phyloP scores from a whole-genome alignment of 2,329 filamentous ascomycete species.

The Daldinia sp. region DNA sequence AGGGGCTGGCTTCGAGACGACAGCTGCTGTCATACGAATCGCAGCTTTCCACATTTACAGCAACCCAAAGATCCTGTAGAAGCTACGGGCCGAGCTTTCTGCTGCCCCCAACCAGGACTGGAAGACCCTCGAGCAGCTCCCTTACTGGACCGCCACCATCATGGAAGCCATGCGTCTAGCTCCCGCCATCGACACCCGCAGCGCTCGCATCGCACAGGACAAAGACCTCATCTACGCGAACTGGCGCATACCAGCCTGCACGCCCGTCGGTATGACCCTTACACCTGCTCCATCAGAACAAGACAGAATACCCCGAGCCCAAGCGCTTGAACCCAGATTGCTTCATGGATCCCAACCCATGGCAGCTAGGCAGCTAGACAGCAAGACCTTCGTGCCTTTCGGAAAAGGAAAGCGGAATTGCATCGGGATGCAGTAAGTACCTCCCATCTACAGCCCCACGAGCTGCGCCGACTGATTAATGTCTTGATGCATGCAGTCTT shows the following conservation, averaged over 20 bases:
- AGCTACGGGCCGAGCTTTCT: constrained; percentile 37
- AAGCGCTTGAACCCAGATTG: constrained; percentile 47
- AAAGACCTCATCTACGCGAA: constrained; percentile 41
- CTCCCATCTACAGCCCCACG: constrained; percentile 4
- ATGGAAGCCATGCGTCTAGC: constrained; percentile 61
- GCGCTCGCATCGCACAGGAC: constrained; percentile 56
- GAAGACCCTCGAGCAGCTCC: constrained; percentile 46
- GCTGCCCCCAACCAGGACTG: constrained; percentile 8
- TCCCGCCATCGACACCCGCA: constrained; percentile 56
- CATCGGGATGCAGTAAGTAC: constrained; percentile 49
- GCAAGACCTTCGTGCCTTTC: constrained; percentile 47
- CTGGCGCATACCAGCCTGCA: constrained; percentile 46
- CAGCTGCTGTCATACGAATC: constrained; percentile 32
- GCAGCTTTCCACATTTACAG: constrained; percentile 40
- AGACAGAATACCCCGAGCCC: constrained; percentile 41
- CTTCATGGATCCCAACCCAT: constrained; percentile 43
- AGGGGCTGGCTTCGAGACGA: constrained; percentile 44
- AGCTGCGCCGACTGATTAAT: constrained; percentile 25
- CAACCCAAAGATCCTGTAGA: constrained; percentile 37
- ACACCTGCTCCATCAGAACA: constrained; percentile 45
- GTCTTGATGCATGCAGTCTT: constrained; percentile 37
- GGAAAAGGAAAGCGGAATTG: constrained; percentile 44
- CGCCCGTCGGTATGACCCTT: constrained; percentile 49
- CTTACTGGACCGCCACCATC: constrained; percentile 60
- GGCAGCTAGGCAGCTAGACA: constrained; percentile 25